Evolutionary conservation across 306 rosid genomes (phyloP), one percentile per base, ranked within the genome.

Genomic region (Cicer cuneatum): DNA sequence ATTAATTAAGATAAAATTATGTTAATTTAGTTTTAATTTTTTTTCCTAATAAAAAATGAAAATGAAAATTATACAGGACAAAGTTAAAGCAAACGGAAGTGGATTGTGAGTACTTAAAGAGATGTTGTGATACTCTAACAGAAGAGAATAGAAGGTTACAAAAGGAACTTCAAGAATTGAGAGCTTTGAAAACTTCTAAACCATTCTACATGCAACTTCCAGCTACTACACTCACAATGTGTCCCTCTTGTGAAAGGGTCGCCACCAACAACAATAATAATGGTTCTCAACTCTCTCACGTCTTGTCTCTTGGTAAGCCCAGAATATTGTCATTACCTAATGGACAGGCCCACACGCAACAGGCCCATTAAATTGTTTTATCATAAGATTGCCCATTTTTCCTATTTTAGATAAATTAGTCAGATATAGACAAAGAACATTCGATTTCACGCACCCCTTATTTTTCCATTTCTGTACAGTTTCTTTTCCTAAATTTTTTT

Each of bases 31-130:
- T 2, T 24, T 2, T 39, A 1, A 21, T 7, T 13, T 24, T 54
- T 18, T 37, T 41, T 11, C 0, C 1, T 19, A 2, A 24, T 42
- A 8, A 5, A 38, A 13, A 48, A 1, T 16, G 8, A 21, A 38
- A 5, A 42, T 21, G 33, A 12, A 2, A 8, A 18, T 7, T 1
- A 6, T 12, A 12, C 76, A 95, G 99, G 90, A 95, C 99, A 5
- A 95, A 95, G 88, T 70, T 92, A 91, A 95, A 95, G 85, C 99
- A 95, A 78, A 95, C 99, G 39, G 99, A 95, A 47, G 99, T 92
- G 12, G 99, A 95, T 78, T 95, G 98, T 47, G 98, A 95, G 78
- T 90, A 95, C 74, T 84, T 95, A 53, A 95, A 90, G 88, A 84
- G 93, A 66, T 90, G 98, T 52, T 95, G 99, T 21, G 98, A 90